Evolutionary conservation across 139 green algal species (phyloP), one percentile per base, ranked within the genome.

Genomic region (Diplosphaera chodatii): DNA sequence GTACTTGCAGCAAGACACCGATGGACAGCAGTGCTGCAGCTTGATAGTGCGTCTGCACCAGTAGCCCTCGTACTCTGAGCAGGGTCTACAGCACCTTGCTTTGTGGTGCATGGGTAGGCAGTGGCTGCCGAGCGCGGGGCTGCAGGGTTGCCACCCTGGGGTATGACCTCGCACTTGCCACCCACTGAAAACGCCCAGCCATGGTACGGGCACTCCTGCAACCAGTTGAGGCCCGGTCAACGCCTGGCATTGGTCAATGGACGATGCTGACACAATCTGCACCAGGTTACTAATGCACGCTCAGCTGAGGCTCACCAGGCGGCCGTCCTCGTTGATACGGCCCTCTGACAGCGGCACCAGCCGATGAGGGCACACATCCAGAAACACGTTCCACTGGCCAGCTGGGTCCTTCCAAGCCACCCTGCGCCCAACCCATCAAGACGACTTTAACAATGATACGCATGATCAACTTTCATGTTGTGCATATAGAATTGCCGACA

Each of bases 271-370:
- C n/a, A n/a, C n/a, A n/a, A n/a, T n/a, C n/a, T n/a, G n/a, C n/a
- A n/a, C n/a, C n/a, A n/a, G n/a, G n/a, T n/a, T n/a, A n/a, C n/a
- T n/a, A n/a, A n/a, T n/a, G n/a, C n/a, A n/a, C n/a, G n/a, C n/a
- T n/a, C n/a, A n/a, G n/a, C n/a, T n/a, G n/a, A n/a, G n/a, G 69
- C 80, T 82, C 65, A 83, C 40, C 56, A 88, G 74, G 21, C 73
- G 33, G 10, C 79, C 79, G 23, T 76, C 40, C 1, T 75, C 55
- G 20, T 69, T 59, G 33, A 88, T 74, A 5, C 82, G 69, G 5
- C 82, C 82, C 34, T 88, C 83, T 22, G 66, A 77, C 62, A 88
- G 69, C 18, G 83, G 83, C 18, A 82, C 77, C 63, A 85, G 72
- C 20, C 83, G 74, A 64, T 87, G 82, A 0, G 82, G 82, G 74